Evolutionary conservation across 2,329 filamentous ascomycete species (phyloP).

Genomic region (Cadophora malorum): DNA sequence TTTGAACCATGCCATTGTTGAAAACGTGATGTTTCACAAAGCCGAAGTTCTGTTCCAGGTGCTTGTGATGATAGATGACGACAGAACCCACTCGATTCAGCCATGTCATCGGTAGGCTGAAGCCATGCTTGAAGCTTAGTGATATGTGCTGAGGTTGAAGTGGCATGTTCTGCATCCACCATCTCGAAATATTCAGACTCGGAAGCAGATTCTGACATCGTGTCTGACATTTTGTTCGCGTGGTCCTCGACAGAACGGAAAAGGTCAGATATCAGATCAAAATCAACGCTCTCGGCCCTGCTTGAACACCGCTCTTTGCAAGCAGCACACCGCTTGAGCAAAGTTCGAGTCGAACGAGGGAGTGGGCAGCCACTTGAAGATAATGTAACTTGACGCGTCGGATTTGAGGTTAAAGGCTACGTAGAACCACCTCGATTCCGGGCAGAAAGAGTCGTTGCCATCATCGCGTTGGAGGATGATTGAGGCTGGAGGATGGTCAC

Average conservation of each 20-base stretch:
- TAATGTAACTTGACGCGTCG: slow-evolving; percentile 1
- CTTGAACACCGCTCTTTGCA: neutral
- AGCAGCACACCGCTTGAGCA: neutral
- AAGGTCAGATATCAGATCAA: neutral
- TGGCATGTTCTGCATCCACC: slow-evolving; percentile 5
- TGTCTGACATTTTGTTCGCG: neutral
- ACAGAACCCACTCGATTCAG: slow-evolving; percentile 32
- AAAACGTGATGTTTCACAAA: slow-evolving; percentile 32
- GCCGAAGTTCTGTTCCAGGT: slow-evolving; percentile 35
- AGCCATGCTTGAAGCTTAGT: slow-evolving; percentile 29
- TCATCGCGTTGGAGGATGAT: neutral
- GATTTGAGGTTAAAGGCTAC: neutral
- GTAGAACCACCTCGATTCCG: neutral
- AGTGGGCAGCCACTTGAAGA: neutral
- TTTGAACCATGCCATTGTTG: slow-evolving; percentile 30
- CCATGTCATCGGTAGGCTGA: slow-evolving; percentile 33
- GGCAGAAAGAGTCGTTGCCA: neutral
- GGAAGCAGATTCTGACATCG: slow-evolving; percentile 26
- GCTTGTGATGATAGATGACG: slow-evolving; percentile 33
- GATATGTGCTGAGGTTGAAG: slow-evolving; percentile 6
- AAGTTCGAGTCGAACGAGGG: neutral
- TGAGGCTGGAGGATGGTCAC: neutral
- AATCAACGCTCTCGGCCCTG: neutral
- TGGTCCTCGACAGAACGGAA: neutral
- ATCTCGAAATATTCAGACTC: slow-evolving; percentile 43